phyloP scores from a whole-genome alignment of 768 basidiomycete genomes.

The Arthromyces matolae region DNA sequence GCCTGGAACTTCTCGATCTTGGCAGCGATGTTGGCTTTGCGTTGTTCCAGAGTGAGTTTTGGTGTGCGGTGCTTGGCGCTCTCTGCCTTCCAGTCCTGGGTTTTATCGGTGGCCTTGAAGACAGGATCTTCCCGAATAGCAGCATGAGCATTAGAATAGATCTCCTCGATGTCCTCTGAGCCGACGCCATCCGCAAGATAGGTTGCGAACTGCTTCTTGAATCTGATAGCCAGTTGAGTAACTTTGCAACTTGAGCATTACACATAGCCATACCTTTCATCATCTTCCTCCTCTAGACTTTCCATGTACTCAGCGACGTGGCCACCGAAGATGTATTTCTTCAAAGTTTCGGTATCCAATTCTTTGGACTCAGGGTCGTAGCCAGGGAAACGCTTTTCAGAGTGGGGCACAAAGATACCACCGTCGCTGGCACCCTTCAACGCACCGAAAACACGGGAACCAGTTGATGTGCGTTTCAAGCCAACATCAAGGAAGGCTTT shows the following conservation, averaged over 20 bases:
- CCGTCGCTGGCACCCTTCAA: conserved; percentile 98
- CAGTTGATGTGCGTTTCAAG: conserved; percentile 95
- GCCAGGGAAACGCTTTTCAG: conserved; percentile 96
- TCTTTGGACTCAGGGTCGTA: conserved; percentile 91
- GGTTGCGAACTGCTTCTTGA: conserved; percentile 95
- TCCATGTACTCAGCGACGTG: conserved; percentile 99
- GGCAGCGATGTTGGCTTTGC: conserved; percentile 73
- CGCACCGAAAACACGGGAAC: conserved; percentile 95
- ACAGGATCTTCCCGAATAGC: conserved; percentile 93
- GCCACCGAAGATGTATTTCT: conserved; percentile 97
- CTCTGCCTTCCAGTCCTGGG: conserved; percentile 90
- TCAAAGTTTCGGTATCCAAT: conserved; percentile 90
- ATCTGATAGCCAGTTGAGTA: conserved; percentile 39
- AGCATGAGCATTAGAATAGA: conserved; percentile 88
- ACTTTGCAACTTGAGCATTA: too few relatives aligned
- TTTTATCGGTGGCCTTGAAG: conserved; percentile 88
- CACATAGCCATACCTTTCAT: conserved; percentile 66
- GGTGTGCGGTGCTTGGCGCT: conserved; percentile 60
- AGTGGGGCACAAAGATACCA: conserved; percentile 97
- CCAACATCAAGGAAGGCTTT: conserved; percentile 99
- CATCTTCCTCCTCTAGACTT: conserved; percentile 98
- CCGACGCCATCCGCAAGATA: conserved; percentile 96
- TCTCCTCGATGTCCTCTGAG: conserved; percentile 96
- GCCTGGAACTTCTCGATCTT: conserved; percentile 92
- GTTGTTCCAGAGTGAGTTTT: conserved; percentile 74